Evolutionary conservation across 306 rosid species (phyloP), one percentile per base, ranked within the genome.

Genomic region (Argentina anserina): DNA sequence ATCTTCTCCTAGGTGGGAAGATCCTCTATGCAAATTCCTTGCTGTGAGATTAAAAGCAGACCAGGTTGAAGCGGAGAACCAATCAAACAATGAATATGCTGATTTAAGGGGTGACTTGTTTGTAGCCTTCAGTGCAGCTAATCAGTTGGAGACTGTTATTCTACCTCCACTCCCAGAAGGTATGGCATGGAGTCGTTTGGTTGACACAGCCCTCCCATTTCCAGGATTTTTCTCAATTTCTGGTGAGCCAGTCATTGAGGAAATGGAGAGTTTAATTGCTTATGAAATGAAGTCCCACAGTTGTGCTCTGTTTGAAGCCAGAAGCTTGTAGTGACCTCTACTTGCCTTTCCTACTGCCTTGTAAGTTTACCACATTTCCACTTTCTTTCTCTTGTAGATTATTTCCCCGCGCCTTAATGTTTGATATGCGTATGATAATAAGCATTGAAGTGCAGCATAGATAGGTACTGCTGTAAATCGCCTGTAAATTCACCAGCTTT

Each of bases 181-280:
- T 31, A 67, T 70, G 83, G 79, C 69, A 65, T 94, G 97, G 96
- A 52, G 66, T 69, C 82, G 90, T 67, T 72, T 94, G 71, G 90
- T 91, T 4, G 96, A 94, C 70, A 94, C 98, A 0, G 86, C 92
- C 72, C 97, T 89, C 76, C 92, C 92, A 45, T 91, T 84, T 77
- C 97, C 98, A 0, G 95, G 86, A 14, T 91, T 91, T 80, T 89
- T 94, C 87, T 87, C 80, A 0, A 64, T 47, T 50, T 65, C 47
- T 25, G 92, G 92, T 4, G 86, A 86, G 80, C 62, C 78, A 5
- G 81, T 91, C 40, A 49, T 67, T 55, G 80, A 79, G 86, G 72
- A 80, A 70, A 69, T 14, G 31, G 53, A 56, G 25, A 88, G 78
- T 36, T 71, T 76, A 25, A 53, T 65, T 79, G 58, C 87, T 43